Evolutionary conservation across 257 asterid species (phyloP).

Genomic region (Solanum paucissectum): DNA sequence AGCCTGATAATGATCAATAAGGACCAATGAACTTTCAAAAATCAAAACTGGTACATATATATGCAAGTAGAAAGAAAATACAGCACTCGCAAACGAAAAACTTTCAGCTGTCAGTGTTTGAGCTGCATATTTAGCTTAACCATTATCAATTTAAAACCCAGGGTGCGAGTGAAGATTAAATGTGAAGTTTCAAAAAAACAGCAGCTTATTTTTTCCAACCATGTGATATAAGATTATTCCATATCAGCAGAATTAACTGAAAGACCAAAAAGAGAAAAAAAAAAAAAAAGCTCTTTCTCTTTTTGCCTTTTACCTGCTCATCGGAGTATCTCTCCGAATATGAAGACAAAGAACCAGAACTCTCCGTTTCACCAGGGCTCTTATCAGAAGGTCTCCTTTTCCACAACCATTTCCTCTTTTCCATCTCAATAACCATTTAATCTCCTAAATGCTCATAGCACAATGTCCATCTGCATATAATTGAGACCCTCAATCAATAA

Average conservation of each 20-base stretch:
- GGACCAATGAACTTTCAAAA: neutral
- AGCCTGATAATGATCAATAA: neutral
- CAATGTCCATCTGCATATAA: conserved; percentile 15
- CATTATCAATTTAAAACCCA: neutral
- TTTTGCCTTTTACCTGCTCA: conserved; percentile 38
- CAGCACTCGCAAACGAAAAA: neutral
- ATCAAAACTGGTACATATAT: neutral
- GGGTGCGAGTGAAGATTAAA: neutral
- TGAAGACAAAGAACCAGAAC: conserved; percentile 54
- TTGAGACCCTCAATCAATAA: neutral
- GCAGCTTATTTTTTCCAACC: neutral
- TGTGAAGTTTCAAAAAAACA: neutral
- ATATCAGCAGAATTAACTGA: neutral
- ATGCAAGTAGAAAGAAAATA: neutral
- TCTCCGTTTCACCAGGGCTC: conserved; percentile 65
- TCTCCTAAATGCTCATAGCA: conserved; percentile 1
- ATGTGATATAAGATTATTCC: neutral
- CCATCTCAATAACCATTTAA: conserved; percentile 28
- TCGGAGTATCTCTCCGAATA: conserved; percentile 56
- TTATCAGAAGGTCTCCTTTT: conserved; percentile 54
- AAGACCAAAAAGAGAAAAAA: neutral
- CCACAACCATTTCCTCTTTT: conserved; percentile 74
- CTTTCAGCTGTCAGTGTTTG: neutral
- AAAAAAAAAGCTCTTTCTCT: neutral
- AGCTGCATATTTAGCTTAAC: neutral